Evolutionary conservation across 83 land plant genomes (phyloP).

Genomic region (Picea abies): DNA sequence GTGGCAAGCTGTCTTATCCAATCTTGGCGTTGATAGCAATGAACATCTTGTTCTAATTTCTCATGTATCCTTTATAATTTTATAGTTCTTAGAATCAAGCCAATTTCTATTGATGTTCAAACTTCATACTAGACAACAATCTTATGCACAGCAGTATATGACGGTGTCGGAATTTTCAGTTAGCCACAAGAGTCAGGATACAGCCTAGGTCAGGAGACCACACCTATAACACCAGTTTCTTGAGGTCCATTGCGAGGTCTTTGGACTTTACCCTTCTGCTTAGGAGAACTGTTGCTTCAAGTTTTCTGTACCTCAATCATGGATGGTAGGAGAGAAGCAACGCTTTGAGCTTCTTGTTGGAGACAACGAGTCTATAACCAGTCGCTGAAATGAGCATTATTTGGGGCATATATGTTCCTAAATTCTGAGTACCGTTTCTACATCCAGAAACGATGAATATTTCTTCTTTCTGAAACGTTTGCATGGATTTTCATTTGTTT

Average conservation of each 20-base stretch:
- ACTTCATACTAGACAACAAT: background rate
- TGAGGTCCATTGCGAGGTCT: background rate
- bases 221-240: background rate
- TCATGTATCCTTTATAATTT: background rate
- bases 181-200: background rate
- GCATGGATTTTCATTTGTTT: background rate
- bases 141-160: background rate
- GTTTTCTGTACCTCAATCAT: background rate
- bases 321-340: conserved; percentile 1
- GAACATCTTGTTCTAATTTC: background rate
- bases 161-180: too few species aligned
- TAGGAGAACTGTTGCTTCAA: too few species aligned
- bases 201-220: background rate
- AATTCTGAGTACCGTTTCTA: background rate
- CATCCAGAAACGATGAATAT: background rate
- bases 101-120: background rate
- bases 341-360: too few species aligned
- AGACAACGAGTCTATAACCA: too few species aligned
- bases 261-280: too few species aligned
- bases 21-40: background rate
- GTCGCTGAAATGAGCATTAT: too few species aligned
- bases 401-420: background rate
- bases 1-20: too few species aligned
- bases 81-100: background rate
- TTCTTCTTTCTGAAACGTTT: background rate